Evolutionary conservation across 257 asterid genomes (phyloP).

Genomic region (Henckelia pumila): DNA sequence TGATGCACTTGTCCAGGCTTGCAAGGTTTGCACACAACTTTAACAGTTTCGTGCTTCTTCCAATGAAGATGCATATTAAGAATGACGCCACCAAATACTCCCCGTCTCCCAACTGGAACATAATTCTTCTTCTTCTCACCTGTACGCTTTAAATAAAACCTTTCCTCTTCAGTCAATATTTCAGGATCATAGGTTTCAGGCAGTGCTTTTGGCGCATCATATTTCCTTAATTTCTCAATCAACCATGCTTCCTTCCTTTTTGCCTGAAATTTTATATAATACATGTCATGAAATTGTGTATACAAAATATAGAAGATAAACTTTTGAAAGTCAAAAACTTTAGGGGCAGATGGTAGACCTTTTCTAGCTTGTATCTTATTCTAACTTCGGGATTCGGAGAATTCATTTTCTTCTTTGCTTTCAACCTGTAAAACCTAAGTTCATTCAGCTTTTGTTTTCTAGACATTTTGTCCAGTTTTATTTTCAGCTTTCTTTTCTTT

Average conservation of each 20-base stretch:
- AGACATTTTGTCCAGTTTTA: conserved; percentile 44
- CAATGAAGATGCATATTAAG: conserved; percentile 98
- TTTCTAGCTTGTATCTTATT: conserved; percentile 86
- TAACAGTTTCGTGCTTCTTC: conserved; percentile 92
- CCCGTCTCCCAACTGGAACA: conserved; percentile 87
- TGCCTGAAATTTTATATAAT: conserved; percentile 45
- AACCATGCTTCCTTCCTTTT: conserved; percentile 91
- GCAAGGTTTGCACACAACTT: conserved; percentile 90
- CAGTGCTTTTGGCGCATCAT: conserved; percentile 60
- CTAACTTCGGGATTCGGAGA: conserved; percentile 97
- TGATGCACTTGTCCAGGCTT: conserved; percentile 80
- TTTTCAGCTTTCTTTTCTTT: conserved; percentile 30
- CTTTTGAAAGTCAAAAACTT: neutral
- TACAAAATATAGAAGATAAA: conserved; percentile 5
- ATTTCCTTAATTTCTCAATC: conserved; percentile 89
- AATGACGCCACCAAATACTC: conserved; percentile 97
- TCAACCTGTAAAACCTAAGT: conserved; percentile 80
- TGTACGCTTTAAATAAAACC: conserved; percentile 79
- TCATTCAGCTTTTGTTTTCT: conserved; percentile 78
- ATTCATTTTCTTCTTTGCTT: conserved; percentile 93
- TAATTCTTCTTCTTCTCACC: conserved; percentile 93
- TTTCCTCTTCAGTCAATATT: conserved; percentile 91
- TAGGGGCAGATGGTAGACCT: conserved; percentile 42
- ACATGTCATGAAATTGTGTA: neutral
- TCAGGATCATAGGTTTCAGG: conserved; percentile 84